phyloP scores from a whole-genome alignment of 2,329 filamentous ascomycete species.

The Setomelanomma holmii region DNA sequence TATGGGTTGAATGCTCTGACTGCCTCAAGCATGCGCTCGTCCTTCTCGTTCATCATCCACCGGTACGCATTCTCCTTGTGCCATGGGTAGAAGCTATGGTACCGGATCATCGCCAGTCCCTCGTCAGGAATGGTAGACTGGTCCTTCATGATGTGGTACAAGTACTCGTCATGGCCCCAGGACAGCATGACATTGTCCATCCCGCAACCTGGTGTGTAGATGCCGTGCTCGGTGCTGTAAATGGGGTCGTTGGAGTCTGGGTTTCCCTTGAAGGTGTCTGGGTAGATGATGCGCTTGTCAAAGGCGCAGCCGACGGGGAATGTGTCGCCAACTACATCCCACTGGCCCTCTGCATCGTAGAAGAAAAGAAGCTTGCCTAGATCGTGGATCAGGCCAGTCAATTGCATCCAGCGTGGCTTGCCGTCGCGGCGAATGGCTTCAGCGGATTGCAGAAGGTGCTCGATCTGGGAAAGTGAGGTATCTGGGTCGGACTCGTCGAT shows the following conservation, averaged over 20 bases:
- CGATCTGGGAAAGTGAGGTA: constrained; percentile 85
- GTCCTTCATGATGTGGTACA: constrained; percentile 85
- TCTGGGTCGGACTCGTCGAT: constrained; percentile 93
- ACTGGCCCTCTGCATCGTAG: constrained; percentile 84
- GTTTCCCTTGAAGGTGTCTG: constrained; percentile 77
- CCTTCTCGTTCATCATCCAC: constrained; percentile 84
- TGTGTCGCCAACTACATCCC: constrained; percentile 90
- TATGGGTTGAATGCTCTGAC: constrained; percentile 91
- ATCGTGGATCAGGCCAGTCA: constrained; percentile 79
- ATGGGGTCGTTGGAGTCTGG: constrained; percentile 74
- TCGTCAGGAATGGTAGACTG: constrained; percentile 81
- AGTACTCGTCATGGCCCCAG: constrained; percentile 89
- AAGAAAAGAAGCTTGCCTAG: constrained; percentile 82
- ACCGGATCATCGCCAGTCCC: constrained; percentile 89
- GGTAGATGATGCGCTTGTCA: constrained; percentile 79
- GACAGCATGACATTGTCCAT: constrained; percentile 87
- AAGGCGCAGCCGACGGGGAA: constrained; percentile 81
- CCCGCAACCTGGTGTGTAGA: constrained; percentile 80
- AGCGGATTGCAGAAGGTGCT: constrained; percentile 86
- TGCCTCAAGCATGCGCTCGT: constrained; percentile 78
- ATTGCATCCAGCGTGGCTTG: constrained; percentile 82
- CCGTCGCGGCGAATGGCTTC: constrained; percentile 88
- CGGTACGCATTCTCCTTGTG: constrained; percentile 80
- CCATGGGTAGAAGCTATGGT: constrained; percentile 94
- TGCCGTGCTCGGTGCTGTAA: constrained; percentile 78